Evolutionary conservation across 2,329 filamentous ascomycete species (phyloP), one percentile per base, ranked within the genome.

Genomic region (Botrytis tulipae): DNA sequence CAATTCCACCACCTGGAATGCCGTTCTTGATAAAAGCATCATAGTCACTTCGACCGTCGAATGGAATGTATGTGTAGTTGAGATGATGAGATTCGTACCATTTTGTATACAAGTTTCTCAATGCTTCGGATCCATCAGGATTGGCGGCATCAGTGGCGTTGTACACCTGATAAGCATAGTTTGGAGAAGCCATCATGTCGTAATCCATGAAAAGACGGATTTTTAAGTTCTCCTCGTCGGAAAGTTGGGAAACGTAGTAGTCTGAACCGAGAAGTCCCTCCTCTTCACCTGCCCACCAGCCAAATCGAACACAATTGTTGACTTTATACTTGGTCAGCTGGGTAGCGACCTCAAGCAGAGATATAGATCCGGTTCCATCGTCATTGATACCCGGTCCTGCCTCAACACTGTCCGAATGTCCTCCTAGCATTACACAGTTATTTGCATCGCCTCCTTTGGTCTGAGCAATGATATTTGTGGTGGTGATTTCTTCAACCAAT

Each of bases 21-120:
- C 91, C 91, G 73, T 88, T 86, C 51, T 88, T 86, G 78, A 94
- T 91, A 84, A 95, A 95, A 1, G 89, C 91, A 69, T 90, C 91
- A 78, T 95, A 95, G 82, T 96, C 93, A 76, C 90, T 93, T 74
- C 93, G 90, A 10, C 93, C 93, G 78, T 94, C 91, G 77, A 96
- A 95, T 3, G 89, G 87, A 42, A 92, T 92, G 73, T 92, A 89
- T 0, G 89, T 92, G 80, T 90, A 91, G 82, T 90, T 90, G 73
- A 90, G 85, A 1, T 86, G 90, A 35, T 90, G 85, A 2, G 84
- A 82, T 74, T 85, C 82, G 83, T 91, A 94, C 86, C 88, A 94
- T 67, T 90, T 84, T 32, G 90, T 84, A 80, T 93, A 94, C 51
- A 93, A 83, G 74, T 90, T 83, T 74, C 90, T 87, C 73, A 93